Conservation (phyloP, 148 eudicot genomes). For the Spergularia marina region DNA sequence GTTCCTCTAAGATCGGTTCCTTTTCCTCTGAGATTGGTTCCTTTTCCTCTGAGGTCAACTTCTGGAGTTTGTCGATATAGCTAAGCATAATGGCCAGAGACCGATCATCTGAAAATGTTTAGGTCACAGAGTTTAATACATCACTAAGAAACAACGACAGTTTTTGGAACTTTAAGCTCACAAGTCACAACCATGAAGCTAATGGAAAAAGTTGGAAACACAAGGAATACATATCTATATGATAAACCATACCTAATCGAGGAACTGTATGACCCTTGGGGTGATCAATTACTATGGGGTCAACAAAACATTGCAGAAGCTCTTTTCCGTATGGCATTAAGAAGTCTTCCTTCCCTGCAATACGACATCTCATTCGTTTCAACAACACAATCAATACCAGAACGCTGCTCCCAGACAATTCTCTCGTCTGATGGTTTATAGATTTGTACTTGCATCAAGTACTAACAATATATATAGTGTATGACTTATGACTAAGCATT, state of each 20-base stretch:
- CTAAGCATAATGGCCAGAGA: slow-evolving; percentile 44
- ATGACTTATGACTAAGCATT: too few species aligned
- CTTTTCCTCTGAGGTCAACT: slow-evolving; percentile 25
- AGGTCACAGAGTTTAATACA: neutral
- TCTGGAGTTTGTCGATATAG: slow-evolving; percentile 62
- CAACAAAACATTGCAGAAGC: slow-evolving; percentile 55
- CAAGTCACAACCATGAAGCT: too few species aligned
- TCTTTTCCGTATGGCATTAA: slow-evolving; percentile 66
- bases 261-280: slow-evolving; percentile 97
- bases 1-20: slow-evolving; percentile 30
- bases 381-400: neutral
- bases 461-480: too few species aligned
- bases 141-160: too few species aligned
- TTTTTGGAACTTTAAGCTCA: too few species aligned
- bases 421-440: too few species aligned
- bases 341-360: slow-evolving; percentile 81
- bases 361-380: neutral
- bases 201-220: too few species aligned
- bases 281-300: slow-evolving; percentile 71
- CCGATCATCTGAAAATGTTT: slow-evolving; percentile 52
- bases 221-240: neutral
- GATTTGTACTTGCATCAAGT: too few species aligned
- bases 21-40: slow-evolving; percentile 24
- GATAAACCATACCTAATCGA: slow-evolving; percentile 54
- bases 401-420: neutral